A percentile compares a stretch with the other conserved stretches of the same genome.
phyloP scores from a whole-genome alignment of 169 alveolate species.

The Cryptosporidium andersoni region DNA sequence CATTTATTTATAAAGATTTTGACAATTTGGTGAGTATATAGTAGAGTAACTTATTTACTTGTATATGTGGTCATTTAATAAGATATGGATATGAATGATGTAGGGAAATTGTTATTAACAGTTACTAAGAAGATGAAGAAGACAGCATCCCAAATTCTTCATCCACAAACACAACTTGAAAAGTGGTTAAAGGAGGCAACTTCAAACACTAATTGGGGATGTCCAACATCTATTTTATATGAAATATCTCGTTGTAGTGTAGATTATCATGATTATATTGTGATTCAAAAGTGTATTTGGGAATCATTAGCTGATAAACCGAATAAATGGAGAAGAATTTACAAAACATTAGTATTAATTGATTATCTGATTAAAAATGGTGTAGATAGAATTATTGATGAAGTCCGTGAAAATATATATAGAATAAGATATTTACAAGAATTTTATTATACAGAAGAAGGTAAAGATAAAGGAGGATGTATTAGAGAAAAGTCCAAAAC shows the following conservation, averaged over 20 bases:
- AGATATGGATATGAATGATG: constrained; percentile 62
- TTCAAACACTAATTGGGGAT: constrained; percentile 84
- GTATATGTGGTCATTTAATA: not conserved
- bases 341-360: constrained; percentile 79
- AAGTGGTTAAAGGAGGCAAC: constrained; percentile 82
- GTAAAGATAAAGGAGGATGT: constrained; percentile 83
- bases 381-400: constrained; percentile 78
- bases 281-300: constrained; percentile 82
- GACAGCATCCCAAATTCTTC: constrained; percentile 64
- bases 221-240: constrained; percentile 79
- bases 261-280: constrained; percentile 80
- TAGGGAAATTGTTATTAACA: constrained; percentile 41
- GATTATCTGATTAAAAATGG: constrained; percentile 82
- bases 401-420: constrained; percentile 79
- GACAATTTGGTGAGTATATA: not conserved
- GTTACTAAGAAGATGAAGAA: constrained; percentile 71
- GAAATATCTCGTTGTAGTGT: constrained; percentile 82
- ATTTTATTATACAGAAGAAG: constrained; percentile 80
- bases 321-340: constrained; percentile 82
- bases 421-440: constrained; percentile 79
- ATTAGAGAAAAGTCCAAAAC: constrained; percentile 78
- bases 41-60: not conserved
- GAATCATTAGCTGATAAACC: constrained; percentile 78
- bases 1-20: too few relatives aligned
- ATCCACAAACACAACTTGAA: constrained; percentile 78